Conservation (phyloP, 2,329 filamentous ascomycete genomes). For the Arthrobotrys sinensis region DNA sequence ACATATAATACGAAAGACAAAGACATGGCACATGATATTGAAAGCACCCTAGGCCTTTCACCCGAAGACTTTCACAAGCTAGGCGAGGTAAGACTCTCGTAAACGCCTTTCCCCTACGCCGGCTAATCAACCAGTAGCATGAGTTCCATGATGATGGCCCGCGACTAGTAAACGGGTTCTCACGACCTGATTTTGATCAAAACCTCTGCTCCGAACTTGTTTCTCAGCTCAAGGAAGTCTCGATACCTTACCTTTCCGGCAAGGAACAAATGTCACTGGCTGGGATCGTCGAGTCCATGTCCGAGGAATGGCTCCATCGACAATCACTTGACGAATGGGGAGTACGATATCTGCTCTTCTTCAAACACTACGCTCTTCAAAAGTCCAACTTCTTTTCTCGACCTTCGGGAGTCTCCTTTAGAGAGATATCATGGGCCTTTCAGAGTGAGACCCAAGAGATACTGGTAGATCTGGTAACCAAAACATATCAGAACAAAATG, state of each 20-base stretch:
- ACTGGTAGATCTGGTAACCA: conserved; percentile 83
- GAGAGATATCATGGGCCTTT: conserved; percentile 88
- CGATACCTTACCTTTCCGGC: conserved; percentile 84
- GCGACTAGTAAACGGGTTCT: conserved; percentile 51
- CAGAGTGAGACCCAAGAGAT: conserved; percentile 92
- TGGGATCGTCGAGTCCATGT: conserved; percentile 86
- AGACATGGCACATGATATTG: conserved; percentile 46
- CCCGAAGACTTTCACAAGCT: conserved; percentile 70
- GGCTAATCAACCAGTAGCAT: conserved; percentile 4
- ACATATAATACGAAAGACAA: conserved; percentile 48
- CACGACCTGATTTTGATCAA: conserved; percentile 75
- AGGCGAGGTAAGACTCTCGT: conserved; percentile 67
- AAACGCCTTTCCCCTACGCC: neutral
- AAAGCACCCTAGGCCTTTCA: conserved; percentile 65
- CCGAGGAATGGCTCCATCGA: conserved; percentile 86
- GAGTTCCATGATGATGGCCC: conserved; percentile 62
- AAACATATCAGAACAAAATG: conserved; percentile 84
- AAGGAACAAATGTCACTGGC: conserved; percentile 89
- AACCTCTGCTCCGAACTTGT: conserved; percentile 79
- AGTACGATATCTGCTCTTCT: conserved; percentile 88
- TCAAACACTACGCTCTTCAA: conserved; percentile 84
- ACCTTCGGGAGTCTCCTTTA: conserved; percentile 78
- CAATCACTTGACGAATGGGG: conserved; percentile 93
- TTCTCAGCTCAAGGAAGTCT: conserved; percentile 81
- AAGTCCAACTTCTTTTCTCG: conserved; percentile 74